A percentile compares a stretch with the other conserved stretches of the same genome.
These are phyloP conservation scores for Globisporangium canariense DNA, from an alignment of 352 stramenopile genomes.

Conservation along the genomic window DNA sequence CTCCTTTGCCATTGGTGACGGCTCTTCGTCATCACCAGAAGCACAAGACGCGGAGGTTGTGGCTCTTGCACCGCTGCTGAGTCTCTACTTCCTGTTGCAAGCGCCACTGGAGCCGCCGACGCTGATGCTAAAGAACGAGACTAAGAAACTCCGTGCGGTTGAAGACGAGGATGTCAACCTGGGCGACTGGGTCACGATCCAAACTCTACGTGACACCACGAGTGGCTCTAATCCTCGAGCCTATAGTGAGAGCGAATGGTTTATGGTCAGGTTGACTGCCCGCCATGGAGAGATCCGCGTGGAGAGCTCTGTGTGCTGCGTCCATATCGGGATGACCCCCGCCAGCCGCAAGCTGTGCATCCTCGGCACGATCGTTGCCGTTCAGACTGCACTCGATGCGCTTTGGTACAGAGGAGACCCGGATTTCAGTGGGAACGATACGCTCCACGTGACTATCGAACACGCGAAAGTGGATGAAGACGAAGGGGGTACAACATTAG, in stretches of 20 bases:
- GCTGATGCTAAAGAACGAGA: constrained; percentile 1
- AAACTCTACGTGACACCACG: not conserved
- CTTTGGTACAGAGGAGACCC: constrained; percentile 18
- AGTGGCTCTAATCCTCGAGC: not conserved
- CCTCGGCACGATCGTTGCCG: constrained; percentile 1
- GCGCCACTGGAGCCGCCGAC: not conserved
- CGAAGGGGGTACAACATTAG: not conserved
- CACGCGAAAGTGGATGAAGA: not conserved
- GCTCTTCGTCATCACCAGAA: not conserved
- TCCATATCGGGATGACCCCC: constrained; percentile 2
- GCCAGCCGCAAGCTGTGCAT: constrained; percentile 2
- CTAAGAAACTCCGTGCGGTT: not conserved
- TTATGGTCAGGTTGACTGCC: constrained; percentile 6
- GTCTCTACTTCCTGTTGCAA: constrained; percentile 7
- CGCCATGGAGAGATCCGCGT: constrained; percentile 10
- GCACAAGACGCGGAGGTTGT: not conserved
- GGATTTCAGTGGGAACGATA: constrained; percentile 20
- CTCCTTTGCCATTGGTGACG: not conserved
- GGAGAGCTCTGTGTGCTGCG: constrained; percentile 14
- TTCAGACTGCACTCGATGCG: constrained; percentile 11
- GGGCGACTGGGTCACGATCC: constrained; percentile 5
- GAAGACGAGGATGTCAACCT: constrained; percentile 6
- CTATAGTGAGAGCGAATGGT: not conserved
- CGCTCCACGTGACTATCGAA: constrained; percentile 7
- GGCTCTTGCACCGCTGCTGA: constrained; percentile 1